Base-by-base conservation (phyloP, 2,329 filamentous ascomycete genomes). In the Fusarium coicis region DNA sequence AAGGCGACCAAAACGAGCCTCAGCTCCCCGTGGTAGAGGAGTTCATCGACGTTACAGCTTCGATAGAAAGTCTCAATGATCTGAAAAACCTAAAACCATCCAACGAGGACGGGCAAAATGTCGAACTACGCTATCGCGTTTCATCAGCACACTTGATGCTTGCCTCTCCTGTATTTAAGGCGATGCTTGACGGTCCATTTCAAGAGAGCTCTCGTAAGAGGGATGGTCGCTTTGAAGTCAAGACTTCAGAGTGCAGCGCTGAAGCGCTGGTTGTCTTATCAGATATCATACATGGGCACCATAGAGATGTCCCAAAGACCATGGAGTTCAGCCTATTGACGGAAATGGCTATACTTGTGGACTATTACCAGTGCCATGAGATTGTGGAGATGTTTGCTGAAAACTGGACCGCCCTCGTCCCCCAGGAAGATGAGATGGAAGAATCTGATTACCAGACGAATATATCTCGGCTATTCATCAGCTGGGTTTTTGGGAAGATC, bases 291-390 rank as follows among this genome's bases (percentile, higher is more conserved):
- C 79, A 80, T n/a, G 72, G 78, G 0, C 73, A 72, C 16, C 63
- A 69, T 6, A 50, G 67, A 43, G 28, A 21, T 3, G 66, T 80
- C 1, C 72, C 75, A 0, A 54, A 50, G 1, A n/a, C 9, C 0
- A 16, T 80, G 2, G 37, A 36, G 0, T 32, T 78, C 2, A 37
- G 69, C 7, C 66, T 70, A 28, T 44, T 79, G 1, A 68, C 70
- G 0, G 77, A 78, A 11, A 44, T 79, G 9, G 75, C 76, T 2
- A 64, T 76, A 6, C 39, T 80, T 4, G 74, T 79, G 0, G 73
- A 80, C 30, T 78, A 78, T 14, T 79, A 76, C 15, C 23, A 78
- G 5, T 79, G 73, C 34, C 68, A 75, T 11, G 77, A 80, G 16
- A 28, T 59, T 3, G 34, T 66, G 0, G 69, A 77, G 12, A 32